phyloP scores from a whole-genome alignment of 2,329 filamentous ascomycete species.

The Cladophialophora carrionii region DNA sequence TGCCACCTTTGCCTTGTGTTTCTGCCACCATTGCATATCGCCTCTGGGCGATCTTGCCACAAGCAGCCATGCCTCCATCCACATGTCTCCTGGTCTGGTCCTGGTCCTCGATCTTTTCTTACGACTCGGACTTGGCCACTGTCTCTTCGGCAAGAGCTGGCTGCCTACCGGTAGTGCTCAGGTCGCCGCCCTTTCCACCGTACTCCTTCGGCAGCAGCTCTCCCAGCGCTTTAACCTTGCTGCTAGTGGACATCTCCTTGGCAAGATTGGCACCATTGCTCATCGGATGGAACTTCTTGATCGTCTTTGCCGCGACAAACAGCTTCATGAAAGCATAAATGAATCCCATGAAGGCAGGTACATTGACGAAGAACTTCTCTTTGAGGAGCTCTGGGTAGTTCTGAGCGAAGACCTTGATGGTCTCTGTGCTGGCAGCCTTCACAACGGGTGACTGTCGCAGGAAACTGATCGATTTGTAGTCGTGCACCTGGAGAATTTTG shows the following conservation, averaged over 20 bases:
- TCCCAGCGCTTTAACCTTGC: slow-evolving; percentile 45
- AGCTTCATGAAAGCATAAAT: slow-evolving; percentile 75
- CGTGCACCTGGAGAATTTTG: slow-evolving; percentile 89
- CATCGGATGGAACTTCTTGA: slow-evolving; percentile 79
- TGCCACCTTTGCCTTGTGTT: slow-evolving; percentile 1
- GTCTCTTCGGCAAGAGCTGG: slow-evolving; percentile 26
- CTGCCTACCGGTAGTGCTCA: slow-evolving; percentile 31
- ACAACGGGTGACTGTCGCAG: slow-evolving; percentile 76
- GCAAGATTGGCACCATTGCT: slow-evolving; percentile 72
- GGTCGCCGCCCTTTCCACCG: slow-evolving; percentile 71
- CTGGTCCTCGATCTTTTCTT: not conserved
- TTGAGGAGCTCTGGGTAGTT: slow-evolving; percentile 88
- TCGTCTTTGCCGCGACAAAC: slow-evolving; percentile 71
- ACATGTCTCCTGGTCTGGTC: not conserved
- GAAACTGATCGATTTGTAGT: slow-evolving; percentile 88
- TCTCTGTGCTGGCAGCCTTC: slow-evolving; percentile 75
- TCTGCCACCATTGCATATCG: not conserved
- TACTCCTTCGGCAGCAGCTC: slow-evolving; percentile 73
- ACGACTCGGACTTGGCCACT: not conserved
- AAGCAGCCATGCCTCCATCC: not conserved
- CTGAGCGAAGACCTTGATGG: slow-evolving; percentile 76
- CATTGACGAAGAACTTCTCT: slow-evolving; percentile 95
- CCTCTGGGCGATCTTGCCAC: not conserved
- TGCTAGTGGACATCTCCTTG: slow-evolving; percentile 60
- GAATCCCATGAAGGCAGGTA: slow-evolving; percentile 89